Evolutionary conservation across 2,329 filamentous ascomycete genomes (phyloP).

Genomic region (Fusarium sp.): DNA sequence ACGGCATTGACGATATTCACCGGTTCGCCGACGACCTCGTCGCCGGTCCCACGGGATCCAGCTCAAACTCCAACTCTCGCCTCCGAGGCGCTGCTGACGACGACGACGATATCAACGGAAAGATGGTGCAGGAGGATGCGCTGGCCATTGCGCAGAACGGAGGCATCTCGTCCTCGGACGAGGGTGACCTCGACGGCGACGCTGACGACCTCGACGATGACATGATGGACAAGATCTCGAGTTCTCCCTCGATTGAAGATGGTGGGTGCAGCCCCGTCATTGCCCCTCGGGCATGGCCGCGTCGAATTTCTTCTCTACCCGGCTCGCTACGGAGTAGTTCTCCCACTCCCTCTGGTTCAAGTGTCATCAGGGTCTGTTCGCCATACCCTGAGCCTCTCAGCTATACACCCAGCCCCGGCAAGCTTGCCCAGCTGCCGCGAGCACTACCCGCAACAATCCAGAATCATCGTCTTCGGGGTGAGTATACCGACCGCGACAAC

Average conservation of each 20-base stretch:
- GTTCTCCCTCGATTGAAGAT: conserved; percentile 98
- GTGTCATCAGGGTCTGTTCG: conserved; percentile 48
- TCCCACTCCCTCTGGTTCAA: conserved; percentile 38
- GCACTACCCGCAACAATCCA: conserved; percentile 24
- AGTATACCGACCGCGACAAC: conserved; percentile 53
- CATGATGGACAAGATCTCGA: conserved; percentile 98
- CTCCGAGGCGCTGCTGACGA: conserved; percentile 19
- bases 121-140: conserved; percentile 65
- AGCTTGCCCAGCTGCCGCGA: conserved; percentile 34
- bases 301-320: conserved; percentile 57
- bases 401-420: conserved; percentile 38
- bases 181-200: conserved; percentile 74
- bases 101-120: conserved; percentile 38
- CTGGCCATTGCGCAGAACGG: conserved; percentile 73
- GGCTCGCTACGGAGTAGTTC: conserved; percentile 49
- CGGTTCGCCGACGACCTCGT: conserved; percentile 60
- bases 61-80: conserved; percentile 23
- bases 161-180: conserved; percentile 64
- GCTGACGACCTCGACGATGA: conserved; percentile 88
- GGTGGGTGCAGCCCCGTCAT: conserved; percentile 77
- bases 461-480: conserved; percentile 63
- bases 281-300: conserved; percentile 56
- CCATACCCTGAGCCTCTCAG: conserved; percentile 56
- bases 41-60: conserved; percentile 51
- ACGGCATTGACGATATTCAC: conserved; percentile 57